These are phyloP conservation scores for Suillus alpinus DNA, from an alignment of 768 basidiomycete genomes.

Conservation along the genomic window DNA sequence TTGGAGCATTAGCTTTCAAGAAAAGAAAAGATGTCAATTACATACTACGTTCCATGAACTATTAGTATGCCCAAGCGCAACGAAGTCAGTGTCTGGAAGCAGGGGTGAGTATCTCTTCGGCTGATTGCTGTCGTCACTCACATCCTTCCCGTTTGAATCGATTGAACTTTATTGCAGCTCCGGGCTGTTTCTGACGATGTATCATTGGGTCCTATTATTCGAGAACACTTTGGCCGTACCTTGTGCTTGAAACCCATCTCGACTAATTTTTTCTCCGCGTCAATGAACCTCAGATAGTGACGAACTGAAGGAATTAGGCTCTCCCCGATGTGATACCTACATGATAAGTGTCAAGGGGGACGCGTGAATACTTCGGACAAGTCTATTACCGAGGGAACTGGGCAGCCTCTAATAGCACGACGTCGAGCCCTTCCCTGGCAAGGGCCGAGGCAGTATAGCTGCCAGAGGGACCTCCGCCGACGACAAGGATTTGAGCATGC, in stretches of 20 bases:
- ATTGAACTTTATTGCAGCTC: conserved; percentile 59
- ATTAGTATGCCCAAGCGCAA: conserved; percentile 46
- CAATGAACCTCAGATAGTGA: conserved; percentile 52
- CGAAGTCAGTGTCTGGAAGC: conserved; percentile 55
- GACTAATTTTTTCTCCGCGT: conserved; percentile 41
- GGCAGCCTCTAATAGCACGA: conserved; percentile 52
- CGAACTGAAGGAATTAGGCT: conserved; percentile 50
- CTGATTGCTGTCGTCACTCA: conserved; percentile 28
- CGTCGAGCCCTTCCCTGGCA: conserved; percentile 56
- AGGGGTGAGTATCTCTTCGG: background rate
- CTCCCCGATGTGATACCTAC: conserved; percentile 48
- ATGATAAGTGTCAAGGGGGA: background rate
- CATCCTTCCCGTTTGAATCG: conserved; percentile 56
- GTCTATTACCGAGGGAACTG: conserved; percentile 49
- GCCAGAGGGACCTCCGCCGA: conserved; percentile 62
- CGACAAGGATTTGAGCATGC: conserved; percentile 38
- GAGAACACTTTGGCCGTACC: conserved; percentile 34
- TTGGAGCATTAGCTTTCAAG: background rate
- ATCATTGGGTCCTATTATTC: background rate
- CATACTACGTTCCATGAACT: conserved; percentile 62
- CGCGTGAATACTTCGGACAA: background rate
- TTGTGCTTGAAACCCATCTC: conserved; percentile 45
- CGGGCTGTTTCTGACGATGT: conserved; percentile 39
- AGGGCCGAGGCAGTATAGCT: conserved; percentile 54
- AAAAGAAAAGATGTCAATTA: conserved; percentile 6